Percentiles rank a stretch among this genome's conserved stretches.
Conservation (phyloP, 2,329 filamentous ascomycete species). For the Neoscytalidium dimidiatum region DNA sequence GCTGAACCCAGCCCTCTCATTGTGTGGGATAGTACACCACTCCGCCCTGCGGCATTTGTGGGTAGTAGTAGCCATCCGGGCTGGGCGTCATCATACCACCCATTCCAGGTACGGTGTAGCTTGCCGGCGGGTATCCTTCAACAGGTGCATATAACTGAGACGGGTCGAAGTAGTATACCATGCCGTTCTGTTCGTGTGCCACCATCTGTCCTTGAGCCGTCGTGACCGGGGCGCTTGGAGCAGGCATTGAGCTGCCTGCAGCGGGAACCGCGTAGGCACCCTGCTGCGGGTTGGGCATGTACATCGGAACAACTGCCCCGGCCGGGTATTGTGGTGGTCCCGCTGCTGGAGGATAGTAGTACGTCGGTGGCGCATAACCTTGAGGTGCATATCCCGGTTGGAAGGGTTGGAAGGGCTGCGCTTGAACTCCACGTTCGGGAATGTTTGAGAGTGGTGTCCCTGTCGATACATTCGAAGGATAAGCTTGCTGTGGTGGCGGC, state of each 20-base stretch:
- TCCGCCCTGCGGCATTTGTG: conserved; percentile 50
- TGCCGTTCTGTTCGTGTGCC: conserved; percentile 90
- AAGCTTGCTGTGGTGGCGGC: conserved; percentile 69
- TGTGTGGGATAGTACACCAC: conserved; percentile 61
- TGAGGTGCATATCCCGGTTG: conserved; percentile 55
- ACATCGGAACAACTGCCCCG: conserved; percentile 55
- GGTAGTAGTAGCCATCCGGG: conserved; percentile 58
- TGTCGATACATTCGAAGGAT: conserved; percentile 68
- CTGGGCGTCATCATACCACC: conserved; percentile 74
- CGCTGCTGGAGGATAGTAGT: conserved; percentile 66
- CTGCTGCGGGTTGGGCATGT: conserved; percentile 58
- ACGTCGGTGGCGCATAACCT: conserved; percentile 44
- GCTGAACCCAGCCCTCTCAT: conserved; percentile 10
- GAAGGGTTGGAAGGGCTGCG: conserved; percentile 78
- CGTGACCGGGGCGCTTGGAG: conserved; percentile 25
- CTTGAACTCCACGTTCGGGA: conserved; percentile 88
- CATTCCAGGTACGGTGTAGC: conserved; percentile 65
- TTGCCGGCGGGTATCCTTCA: conserved; percentile 37
- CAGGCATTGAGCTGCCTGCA: conserved; percentile 23
- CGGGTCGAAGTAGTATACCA: conserved; percentile 91
- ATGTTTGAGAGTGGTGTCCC: conserved; percentile 89
- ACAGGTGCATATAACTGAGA: conserved; percentile 62
- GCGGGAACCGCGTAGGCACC: conserved; percentile 44
- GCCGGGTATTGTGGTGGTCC: conserved; percentile 43
- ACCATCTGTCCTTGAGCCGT: conserved; percentile 57